A percentile compares a stretch with the other conserved stretches of the same genome.
Conservation (phyloP, 345 rosid genomes). For the Hypericum perforatum region DNA sequence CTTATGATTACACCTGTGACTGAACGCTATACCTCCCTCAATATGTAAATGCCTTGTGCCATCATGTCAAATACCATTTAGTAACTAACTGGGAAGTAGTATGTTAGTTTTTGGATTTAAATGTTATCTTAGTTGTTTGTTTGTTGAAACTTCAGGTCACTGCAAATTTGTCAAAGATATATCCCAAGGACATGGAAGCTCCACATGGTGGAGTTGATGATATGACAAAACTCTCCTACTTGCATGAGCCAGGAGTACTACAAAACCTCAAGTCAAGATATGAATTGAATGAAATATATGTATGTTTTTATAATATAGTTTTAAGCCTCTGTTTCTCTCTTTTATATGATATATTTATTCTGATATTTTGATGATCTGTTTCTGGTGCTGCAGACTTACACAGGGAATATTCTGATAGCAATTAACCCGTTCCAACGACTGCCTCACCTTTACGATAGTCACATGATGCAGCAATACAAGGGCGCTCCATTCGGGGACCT, state of each 20-base stretch:
- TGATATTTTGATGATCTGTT: neutral
- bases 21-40: no score
- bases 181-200: slow-evolving; percentile 86
- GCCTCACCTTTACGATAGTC: slow-evolving; percentile 75
- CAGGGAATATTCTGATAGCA: slow-evolving; percentile 80
- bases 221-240: slow-evolving; percentile 88
- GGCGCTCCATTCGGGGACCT: slow-evolving; percentile 91
- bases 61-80: no score
- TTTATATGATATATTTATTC: no score
- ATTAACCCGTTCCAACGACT: slow-evolving; percentile 89
- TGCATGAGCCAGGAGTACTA: slow-evolving; percentile 95
- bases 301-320: slow-evolving; percentile 26
- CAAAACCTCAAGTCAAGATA: slow-evolving; percentile 69
- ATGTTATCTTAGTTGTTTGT: neutral
- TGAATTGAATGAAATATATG: slow-evolving; percentile 89
- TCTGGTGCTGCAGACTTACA: slow-evolving; percentile 50
- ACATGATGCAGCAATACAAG: slow-evolving; percentile 93
- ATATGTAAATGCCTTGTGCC: no score
- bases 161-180: slow-evolving; percentile 54
- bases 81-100: no score
- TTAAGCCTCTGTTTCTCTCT: no score
- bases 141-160: slow-evolving; percentile 35
- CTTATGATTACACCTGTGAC: no score
- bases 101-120: neutral
- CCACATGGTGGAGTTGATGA: slow-evolving; percentile 96